Evolutionary conservation across 2,329 filamentous ascomycete species (phyloP), one percentile per base, ranked within the genome.

Genomic region (Diaporthe batatas): DNA sequence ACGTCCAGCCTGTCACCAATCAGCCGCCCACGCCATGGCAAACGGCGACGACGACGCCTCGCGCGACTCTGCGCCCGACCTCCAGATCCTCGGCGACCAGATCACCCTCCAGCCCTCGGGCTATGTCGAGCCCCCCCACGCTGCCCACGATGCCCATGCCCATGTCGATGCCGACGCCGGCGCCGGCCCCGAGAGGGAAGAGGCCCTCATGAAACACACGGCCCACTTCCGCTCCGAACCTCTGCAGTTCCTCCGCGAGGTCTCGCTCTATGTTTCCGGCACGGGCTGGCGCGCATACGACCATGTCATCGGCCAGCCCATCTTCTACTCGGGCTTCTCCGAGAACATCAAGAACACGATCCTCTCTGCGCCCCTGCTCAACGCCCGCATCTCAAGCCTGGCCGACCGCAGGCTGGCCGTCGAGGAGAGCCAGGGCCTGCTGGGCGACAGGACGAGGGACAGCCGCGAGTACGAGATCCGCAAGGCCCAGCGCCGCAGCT

Each of bases 261-360:
- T 99, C 44, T 96, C 94, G 59, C 88, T 98, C 44, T 95, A 98
- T 83, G 93, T 98, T 75, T 96, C 94, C 16, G 96, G 96, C 70
- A 93, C 93, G 67, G 96, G 95, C 81, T 99, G 96, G 96, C 93
- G 96, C 74, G 94, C 94, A 74, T 99, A 99, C 84, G 94, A 98
- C 79, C 86, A 93, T 75, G 89, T 95, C 75, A 92, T 98, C 77
- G 96, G 96, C 29, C 95, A 98, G 81, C 94, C 95, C 12, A 92
- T 98, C 75, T 98, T 96, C 85, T 99, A 98, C 82, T 84, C 92
- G 0, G 96, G 96, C 34, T 99, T 98, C 83, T 92, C 92, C 36
- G 96, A 98, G 76, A 91, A 94, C 73, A 98, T 99, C 90, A 97
- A 93, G 83, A 86, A 86, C 29, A 87, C 89, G 77, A 92, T 98